Base-by-base conservation (phyloP, 306 rosid genomes). In the Ziziphus jujuba region DNA sequence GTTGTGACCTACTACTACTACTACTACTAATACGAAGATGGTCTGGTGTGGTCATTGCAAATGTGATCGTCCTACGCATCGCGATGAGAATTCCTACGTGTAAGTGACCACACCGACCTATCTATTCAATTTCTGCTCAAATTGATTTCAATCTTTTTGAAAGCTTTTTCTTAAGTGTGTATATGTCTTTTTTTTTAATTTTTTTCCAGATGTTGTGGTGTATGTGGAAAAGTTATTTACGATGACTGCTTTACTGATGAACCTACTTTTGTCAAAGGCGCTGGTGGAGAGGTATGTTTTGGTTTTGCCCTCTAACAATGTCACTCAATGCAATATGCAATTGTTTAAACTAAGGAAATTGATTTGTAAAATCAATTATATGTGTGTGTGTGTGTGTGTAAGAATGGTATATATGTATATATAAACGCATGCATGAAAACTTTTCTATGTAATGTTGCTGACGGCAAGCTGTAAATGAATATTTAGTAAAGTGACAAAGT, bases 141-240 rank as follows among this genome's bases (percentile, higher is more conserved):
- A 28, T 28, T 28, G 33, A 28, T 28, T 28, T 28, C 33, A 28
- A 28, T 28, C 2, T 40, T 10, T 9, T 40, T 40, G 12, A 40
- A 40, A 40, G 10, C 49, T 58, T 38, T 23, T 59, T 17, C 3
- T 14, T 21, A 22, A 36, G 23, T 10, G 12, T 13, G 3, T 43
- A 24, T 34, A 0, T 34, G 15, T 21, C 1, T 33, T 6, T 21
- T 34, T 1, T 0, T 24, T 20, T 59, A 23, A 3, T 28, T 61
- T n/a, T 31, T 5, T 40, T 35, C 22, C 23, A 71, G 83, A 47
- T 79, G 73, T 19, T 79, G 77, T 61, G 51, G 57, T 16, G 25
- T 34, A 5, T 79, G 83, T 79, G 80, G 83, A 60, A 79, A 70
- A 65, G 80, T 78, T 70, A 56, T 74, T 23, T 43, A 13, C 48